A percentile compares a stretch with the other conserved stretches of the same genome.
phyloP scores from a whole-genome alignment of 345 rosid genomes.

The Eucalyptus erythrocorys region DNA sequence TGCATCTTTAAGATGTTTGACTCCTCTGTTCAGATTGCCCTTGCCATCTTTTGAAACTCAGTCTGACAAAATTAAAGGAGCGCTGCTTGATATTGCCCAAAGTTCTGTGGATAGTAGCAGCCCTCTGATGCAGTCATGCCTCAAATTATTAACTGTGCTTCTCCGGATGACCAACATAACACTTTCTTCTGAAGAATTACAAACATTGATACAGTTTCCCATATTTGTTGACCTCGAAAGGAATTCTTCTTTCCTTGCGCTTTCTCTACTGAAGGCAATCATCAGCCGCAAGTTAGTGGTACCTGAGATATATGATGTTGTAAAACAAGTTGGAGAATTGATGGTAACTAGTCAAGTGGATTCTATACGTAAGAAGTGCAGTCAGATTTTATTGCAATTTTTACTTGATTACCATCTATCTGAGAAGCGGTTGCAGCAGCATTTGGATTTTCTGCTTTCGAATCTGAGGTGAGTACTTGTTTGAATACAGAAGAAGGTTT shows the following conservation, averaged over 20 bases:
- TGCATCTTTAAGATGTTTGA: constrained; percentile 66
- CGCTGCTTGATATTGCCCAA: constrained; percentile 61
- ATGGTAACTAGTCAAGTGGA: constrained; percentile 82
- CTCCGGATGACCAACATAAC: constrained; percentile 40
- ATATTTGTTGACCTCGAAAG: constrained; percentile 77
- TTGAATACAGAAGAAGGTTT: background rate
- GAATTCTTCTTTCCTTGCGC: constrained; percentile 51
- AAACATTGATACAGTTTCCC: constrained; percentile 62
- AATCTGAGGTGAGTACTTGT: constrained; percentile 51
- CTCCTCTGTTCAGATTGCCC: constrained; percentile 58
- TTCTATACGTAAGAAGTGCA: constrained; percentile 61
- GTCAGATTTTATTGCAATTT: constrained; percentile 66
- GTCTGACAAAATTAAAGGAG: constrained; percentile 66
- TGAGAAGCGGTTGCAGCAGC: constrained; percentile 47
- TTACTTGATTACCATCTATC: constrained; percentile 63
- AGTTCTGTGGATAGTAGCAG: constrained; percentile 39
- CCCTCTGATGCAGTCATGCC: constrained; percentile 66
- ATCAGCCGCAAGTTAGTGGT: constrained; percentile 68
- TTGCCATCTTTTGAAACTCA: constrained; percentile 63
- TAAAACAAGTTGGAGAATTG: constrained; percentile 49
- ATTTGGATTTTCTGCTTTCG: constrained; percentile 47
- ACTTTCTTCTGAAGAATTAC: constrained; percentile 66
- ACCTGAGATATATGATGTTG: constrained; percentile 78
- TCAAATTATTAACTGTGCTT: constrained; percentile 70
- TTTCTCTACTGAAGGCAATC: constrained; percentile 70